Evolutionary conservation across 2,329 filamentous ascomycete species (phyloP).

Genomic region (Alternaria burnsii): DNA sequence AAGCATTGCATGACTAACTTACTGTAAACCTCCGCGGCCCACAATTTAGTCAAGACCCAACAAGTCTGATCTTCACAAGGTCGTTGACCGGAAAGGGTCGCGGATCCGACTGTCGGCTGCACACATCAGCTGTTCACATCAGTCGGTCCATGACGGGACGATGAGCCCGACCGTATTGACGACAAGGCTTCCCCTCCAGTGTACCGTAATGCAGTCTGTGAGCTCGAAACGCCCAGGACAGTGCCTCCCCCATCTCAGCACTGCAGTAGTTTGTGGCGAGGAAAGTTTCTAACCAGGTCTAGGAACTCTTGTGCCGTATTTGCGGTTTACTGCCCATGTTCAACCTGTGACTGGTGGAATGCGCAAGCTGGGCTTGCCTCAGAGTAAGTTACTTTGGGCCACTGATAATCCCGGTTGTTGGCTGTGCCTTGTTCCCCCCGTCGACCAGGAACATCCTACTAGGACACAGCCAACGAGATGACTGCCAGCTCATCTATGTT

Average conservation of each 20-base stretch:
- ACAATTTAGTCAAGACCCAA: neutral
- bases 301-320: neutral
- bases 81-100: neutral
- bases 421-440: neutral
- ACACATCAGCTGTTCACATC: neutral
- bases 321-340: neutral
- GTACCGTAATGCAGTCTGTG: neutral
- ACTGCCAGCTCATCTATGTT: slow-evolving; percentile 11
- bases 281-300: neutral
- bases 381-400: slow-evolving; percentile 2
- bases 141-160: neutral
- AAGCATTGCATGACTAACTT: neutral
- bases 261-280: slow-evolving; percentile 11
- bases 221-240: slow-evolving; percentile 7
- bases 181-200: slow-evolving; percentile 3
- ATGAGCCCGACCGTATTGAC: slow-evolving; percentile 1
- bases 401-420: slow-evolving; percentile 3
- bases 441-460: slow-evolving; percentile 13
- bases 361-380: slow-evolving; percentile 4
- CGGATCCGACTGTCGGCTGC: neutral
- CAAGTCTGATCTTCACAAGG: slow-evolving; percentile 6
- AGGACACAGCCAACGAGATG: slow-evolving; percentile 4
- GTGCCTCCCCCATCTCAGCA: slow-evolving; percentile 2
- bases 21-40: neutral
- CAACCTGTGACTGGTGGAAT: slow-evolving; percentile 8